A percentile compares a stretch with the other conserved stretches of the same genome.
Evolutionary conservation across 2,329 filamentous ascomycete species (phyloP).

Genomic region (Camptophora hylomeconis): DNA sequence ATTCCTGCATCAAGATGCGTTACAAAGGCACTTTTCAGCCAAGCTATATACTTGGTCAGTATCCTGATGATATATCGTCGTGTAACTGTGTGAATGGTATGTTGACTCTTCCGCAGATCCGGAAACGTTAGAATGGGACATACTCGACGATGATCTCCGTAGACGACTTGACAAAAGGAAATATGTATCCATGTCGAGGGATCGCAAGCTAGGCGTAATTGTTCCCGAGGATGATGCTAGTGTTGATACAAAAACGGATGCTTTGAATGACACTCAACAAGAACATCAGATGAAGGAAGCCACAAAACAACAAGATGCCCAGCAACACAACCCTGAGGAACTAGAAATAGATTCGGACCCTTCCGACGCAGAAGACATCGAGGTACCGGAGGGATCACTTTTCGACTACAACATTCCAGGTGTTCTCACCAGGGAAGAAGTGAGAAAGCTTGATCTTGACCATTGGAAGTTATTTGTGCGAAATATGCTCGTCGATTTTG

Average conservation of each 20-base stretch:
- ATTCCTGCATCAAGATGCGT: slow-evolving; percentile 39
- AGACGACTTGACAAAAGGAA: slow-evolving; percentile 28
- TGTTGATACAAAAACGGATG: slow-evolving; percentile 1
- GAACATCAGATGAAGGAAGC: slow-evolving; percentile 6
- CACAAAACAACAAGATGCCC: slow-evolving; percentile 9
- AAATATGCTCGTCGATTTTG: slow-evolving; percentile 29
- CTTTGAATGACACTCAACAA: slow-evolving; percentile 2
- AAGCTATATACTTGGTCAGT: slow-evolving; percentile 34
- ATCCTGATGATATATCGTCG: background rate
- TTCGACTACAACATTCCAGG: slow-evolving; percentile 36
- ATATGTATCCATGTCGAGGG: slow-evolving; percentile 33
- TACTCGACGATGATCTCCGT: slow-evolving; percentile 28
- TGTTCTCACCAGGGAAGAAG: slow-evolving; percentile 28
- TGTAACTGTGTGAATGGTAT: too few species aligned
- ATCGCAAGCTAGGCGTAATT: slow-evolving; percentile 16
- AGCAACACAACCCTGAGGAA: slow-evolving; percentile 15
- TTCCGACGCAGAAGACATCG: slow-evolving; percentile 25
- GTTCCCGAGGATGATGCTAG: background rate
- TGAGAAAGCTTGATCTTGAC: slow-evolving; percentile 29
- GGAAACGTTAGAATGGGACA: slow-evolving; percentile 32
- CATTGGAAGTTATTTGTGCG: slow-evolving; percentile 31
- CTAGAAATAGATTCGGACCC: slow-evolving; percentile 16
- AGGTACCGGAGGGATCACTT: slow-evolving; percentile 22
- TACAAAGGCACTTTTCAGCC: slow-evolving; percentile 36
- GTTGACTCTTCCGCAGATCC: slow-evolving; percentile 24